Evolutionary conservation across 768 basidiomycete species (phyloP), one percentile per base, ranked within the genome.

Genomic region (Asterophora lycoperdoides): DNA sequence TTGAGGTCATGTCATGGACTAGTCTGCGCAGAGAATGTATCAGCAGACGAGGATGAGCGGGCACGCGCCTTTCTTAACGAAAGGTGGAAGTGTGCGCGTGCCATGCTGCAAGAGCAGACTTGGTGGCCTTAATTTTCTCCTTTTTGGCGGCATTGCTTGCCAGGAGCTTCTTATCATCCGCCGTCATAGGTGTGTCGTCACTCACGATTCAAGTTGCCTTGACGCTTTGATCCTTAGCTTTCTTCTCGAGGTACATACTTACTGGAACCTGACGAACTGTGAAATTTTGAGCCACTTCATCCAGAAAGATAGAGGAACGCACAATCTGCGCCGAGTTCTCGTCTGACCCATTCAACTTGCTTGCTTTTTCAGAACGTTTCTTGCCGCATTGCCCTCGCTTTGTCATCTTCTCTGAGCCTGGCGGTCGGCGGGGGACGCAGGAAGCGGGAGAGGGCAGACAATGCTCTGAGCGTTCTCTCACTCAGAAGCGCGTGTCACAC

Each of bases 191-290:
- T 0, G 89, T 87, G 49, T 93, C 89, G 57, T 89, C 83, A 46
- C 84, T 89, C 41, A 92, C 85, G 57, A 94, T 92, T n/a, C n/a
- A n/a, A n/a, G n/a, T n/a, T 0, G 82, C 83, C 63, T 86, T 86
- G 57, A 93, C 76, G 60, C 93, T 93, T 65, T 86, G 84, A 58
- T 90, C 82, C 61, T 94, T 95, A 2, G 93, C 89, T 55, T 92
- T 89, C 64, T 92, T 88, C 59, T 95, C 90, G n/a, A 93, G 70
- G 61, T n/a, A n/a, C n/a, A n/a, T n/a, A n/a, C n/a, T n/a, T 91
- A 93, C 54, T 89, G 86, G 60, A 90, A 92, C 66, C 93, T 94
- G 20, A 93, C 84, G 76, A 81, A 72, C 88, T 89, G 7, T n/a
- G 11, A 10, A 13, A 33, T 35, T 7, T 43, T 19, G 17, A 14